Base-by-base conservation (phyloP, 768 basidiomycete genomes). In the Phylloporus sp. region DNA sequence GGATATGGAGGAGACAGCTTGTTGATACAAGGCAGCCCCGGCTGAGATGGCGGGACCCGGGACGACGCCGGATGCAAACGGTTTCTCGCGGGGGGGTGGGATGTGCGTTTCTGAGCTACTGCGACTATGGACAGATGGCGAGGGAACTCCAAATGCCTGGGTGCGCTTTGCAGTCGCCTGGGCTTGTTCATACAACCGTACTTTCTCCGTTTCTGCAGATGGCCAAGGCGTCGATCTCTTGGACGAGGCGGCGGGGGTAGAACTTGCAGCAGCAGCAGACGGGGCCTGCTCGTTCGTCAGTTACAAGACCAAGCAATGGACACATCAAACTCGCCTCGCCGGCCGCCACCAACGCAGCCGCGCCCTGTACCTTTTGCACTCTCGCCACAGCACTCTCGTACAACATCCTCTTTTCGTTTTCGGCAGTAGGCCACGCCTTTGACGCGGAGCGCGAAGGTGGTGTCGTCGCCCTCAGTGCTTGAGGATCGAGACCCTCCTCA, bases 141-240 rank as follows among this genome's bases (percentile, higher is more conserved):
- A 59, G 7, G 61, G 59, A 13, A 62, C 56, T 1, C 64, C 71
- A 18, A 46, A 56, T 6, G 72, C 77, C 57, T 84, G 86, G 5
- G 76, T 76, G 42, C 71, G 74, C 45, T 70, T 73, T 3, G 80
- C 88, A n/a, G 76, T 81, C 1, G 75, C 78, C 57, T 82, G 81
- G 0, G 88, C 86, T 39, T 79, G 62, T 40, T 84, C 71, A 63
- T 76, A 89, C n/a, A 88, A 60, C n/a, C 76, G 72, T 2, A 75
- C 65, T 56, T 91, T 90, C 61, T 91, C 89, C 45, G 81, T 78
- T 64, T 89, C 88, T 0, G 90, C 86, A 1, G 82, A 75, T 7
- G 71, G 70, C 85, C 84, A 90, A 17, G 58, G 38, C 3, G 56
- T 3, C 1, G 48, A 38, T 20, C 53, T 56, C 48, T 63, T 63